Base-by-base conservation (phyloP, 176 grass and related monocot genomes). In the Avena eriantha region DNA sequence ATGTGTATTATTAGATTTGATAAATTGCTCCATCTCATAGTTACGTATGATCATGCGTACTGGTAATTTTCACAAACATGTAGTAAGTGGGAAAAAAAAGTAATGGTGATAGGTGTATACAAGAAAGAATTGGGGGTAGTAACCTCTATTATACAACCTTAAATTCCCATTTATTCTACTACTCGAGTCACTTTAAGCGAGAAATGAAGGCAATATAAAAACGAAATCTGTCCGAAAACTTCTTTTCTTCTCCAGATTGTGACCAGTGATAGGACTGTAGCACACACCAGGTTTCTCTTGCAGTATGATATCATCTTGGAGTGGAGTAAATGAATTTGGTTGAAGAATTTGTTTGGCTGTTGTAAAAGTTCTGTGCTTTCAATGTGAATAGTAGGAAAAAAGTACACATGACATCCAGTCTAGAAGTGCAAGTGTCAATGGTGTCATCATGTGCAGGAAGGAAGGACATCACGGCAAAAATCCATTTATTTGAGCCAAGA, bases 391-490 rank as follows among this genome's bases (percentile, higher is more conserved):
- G 50, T 69, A 6, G n/a, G 53, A 53, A 15, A 86, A 35, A 82
- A 61, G 63, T 54, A 78, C 57, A 33, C 17, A 66, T 51, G 51
- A 58, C 71, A 41, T 82, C 55, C 6, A 63, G 74, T 78, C 84
- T 83, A 83, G 73, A 83, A 79, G 65, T 83, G 73, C 73, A 87
- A 78, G 34, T 73, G 80, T 78, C 84, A 55, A 71, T 48, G 73
- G 12, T 19, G 24, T 34, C 73, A 76, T 76, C 48, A 77, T 55
- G 19, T 46, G 36, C 45, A 47, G 45, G 2, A 47, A 47, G 45
- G 45, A 47, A 47, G 45, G 45, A 10, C 45, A 47, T 9, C 45
- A 10, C 45, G 0, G 10, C 73, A 83, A 83, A 34, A 54, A 87
- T 73, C 31, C 79, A 90, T 71, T 54, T 82, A 64, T 18, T 61